Percentiles rank a stretch among this genome's conserved stretches.
phyloP scores from a whole-genome alignment of 495 filamentous ascomycete genomes.

The Tuber umbilicatum region DNA sequence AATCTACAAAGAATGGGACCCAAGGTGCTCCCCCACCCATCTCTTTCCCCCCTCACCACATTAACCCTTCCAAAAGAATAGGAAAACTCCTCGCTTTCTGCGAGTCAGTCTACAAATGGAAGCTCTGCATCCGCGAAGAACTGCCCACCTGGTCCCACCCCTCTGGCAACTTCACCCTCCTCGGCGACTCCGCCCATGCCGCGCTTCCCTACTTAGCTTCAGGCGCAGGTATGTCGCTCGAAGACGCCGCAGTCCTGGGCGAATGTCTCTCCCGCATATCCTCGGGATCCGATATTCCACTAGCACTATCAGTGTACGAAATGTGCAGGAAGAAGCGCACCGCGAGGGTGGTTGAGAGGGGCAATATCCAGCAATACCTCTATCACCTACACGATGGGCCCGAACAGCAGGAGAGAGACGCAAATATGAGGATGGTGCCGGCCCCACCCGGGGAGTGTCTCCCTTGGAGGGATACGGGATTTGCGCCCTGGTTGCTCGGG shows the following conservation, averaged over 20 bases:
- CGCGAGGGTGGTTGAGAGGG: slow-evolving; percentile 50
- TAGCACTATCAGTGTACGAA: slow-evolving; percentile 49
- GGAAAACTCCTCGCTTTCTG: slow-evolving; percentile 49
- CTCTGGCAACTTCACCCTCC: slow-evolving; percentile 52
- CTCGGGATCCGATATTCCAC: slow-evolving; percentile 44
- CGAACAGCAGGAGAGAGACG: slow-evolving; percentile 50
- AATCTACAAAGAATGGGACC: slow-evolving; percentile 57
- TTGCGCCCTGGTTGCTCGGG: slow-evolving; percentile 48
- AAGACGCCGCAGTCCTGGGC: slow-evolving; percentile 52
- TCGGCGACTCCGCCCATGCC: slow-evolving; percentile 65
- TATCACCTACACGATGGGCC: slow-evolving; percentile 54
- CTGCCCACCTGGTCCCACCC: slow-evolving; percentile 55
- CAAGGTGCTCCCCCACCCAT: slow-evolving; percentile 19
- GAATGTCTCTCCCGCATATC: slow-evolving; percentile 46
- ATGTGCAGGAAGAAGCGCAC: slow-evolving; percentile 49
- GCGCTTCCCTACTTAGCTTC: slow-evolving; percentile 58
- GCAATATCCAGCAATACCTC: slow-evolving; percentile 49
- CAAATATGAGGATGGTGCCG: slow-evolving; percentile 44
- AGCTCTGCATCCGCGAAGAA: slow-evolving; percentile 55
- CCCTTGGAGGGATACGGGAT: slow-evolving; percentile 50
- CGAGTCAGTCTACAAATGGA: slow-evolving; percentile 60
- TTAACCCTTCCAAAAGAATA: slow-evolving; percentile 40
- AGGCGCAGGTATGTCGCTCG: slow-evolving; percentile 49
- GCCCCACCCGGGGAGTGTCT: slow-evolving; percentile 47
- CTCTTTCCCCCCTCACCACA: background rate